Evolutionary conservation across 1,139 yeast genomes (phyloP).

Genomic region (Schizosaccharomyces versatilis): DNA sequence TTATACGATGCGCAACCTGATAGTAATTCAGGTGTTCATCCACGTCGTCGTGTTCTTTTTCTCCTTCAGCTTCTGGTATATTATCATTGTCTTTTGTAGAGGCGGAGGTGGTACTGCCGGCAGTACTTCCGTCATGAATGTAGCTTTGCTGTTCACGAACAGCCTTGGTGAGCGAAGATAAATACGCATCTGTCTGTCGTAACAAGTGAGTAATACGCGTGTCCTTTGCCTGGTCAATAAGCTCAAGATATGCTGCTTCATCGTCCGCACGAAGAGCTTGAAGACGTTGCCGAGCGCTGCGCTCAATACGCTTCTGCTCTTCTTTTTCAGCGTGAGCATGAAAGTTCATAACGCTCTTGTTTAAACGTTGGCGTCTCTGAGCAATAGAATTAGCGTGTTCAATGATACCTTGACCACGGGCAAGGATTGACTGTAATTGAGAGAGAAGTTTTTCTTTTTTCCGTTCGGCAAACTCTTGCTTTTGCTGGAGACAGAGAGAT

Average conservation of each 20-base stretch:
- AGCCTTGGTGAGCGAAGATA: slow-evolving; percentile 78
- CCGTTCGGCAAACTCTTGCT: slow-evolving; percentile 27
- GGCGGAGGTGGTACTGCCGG: slow-evolving; percentile 7
- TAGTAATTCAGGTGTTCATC: slow-evolving; percentile 58
- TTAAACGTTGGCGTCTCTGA: slow-evolving; percentile 15
- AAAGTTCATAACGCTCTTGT: slow-evolving; percentile 28
- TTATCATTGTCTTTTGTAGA: too few species aligned
- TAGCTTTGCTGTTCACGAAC: slow-evolving; percentile 60
- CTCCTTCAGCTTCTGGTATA: too few species aligned
- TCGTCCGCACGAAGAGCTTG: slow-evolving; percentile 91
- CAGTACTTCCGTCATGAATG: slow-evolving; percentile 2
- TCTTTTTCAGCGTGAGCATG: slow-evolving; percentile 67
- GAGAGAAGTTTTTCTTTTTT: slow-evolving; percentile 20
- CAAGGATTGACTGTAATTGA: slow-evolving; percentile 21
- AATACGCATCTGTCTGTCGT: slow-evolving; percentile 71
- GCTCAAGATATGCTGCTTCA: slow-evolving; percentile 87
- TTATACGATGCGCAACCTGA: slow-evolving; percentile 73
- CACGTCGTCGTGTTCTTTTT: slow-evolving; percentile 19
- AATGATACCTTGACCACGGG: slow-evolving; percentile 20
- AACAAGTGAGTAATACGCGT: slow-evolving; percentile 89
- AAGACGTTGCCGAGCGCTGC: slow-evolving; percentile 88
- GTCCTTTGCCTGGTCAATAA: slow-evolving; percentile 89
- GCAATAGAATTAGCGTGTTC: slow-evolving; percentile 13
- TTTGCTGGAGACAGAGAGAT: slow-evolving; percentile 36
- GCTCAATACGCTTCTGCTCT: slow-evolving; percentile 67